phyloP scores from a whole-genome alignment of 176 grass and related monocot species.

The Carex littledalei region DNA sequence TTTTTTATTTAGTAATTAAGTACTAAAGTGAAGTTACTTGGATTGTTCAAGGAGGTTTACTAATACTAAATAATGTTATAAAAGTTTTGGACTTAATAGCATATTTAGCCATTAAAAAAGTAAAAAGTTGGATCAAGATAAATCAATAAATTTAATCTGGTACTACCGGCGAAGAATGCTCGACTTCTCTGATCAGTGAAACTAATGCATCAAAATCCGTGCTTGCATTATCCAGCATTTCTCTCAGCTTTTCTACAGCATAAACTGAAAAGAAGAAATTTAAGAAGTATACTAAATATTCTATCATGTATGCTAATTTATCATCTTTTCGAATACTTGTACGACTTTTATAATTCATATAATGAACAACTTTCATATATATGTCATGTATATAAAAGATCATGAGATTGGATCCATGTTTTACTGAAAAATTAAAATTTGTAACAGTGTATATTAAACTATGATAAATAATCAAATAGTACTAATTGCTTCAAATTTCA shows the following conservation, averaged over 20 bases:
- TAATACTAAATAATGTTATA: neutral
- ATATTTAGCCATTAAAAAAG: neutral
- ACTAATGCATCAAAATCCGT: constrained; percentile 52
- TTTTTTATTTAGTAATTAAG: neutral
- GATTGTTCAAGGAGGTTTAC: constrained; percentile 7
- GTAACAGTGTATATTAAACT: too few species aligned
- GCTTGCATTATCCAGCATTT: constrained; percentile 22
- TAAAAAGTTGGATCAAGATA: neutral
- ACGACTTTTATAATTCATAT: too few species aligned
- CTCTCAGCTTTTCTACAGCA: constrained; percentile 39
- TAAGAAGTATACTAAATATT: neutral
- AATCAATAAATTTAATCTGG: constrained; percentile 16
- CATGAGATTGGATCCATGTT: too few species aligned
- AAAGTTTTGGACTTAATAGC: constrained; percentile 5
- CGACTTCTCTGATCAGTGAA: constrained; percentile 44
- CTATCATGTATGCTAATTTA: too few species aligned
- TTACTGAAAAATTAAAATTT: too few species aligned
- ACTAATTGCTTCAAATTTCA: too few species aligned
- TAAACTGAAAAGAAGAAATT: constrained; percentile 32
- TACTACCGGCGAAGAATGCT: constrained; percentile 55
- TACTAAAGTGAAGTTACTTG: constrained; percentile 19
- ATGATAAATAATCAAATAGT: too few species aligned
- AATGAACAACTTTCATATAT: too few species aligned
- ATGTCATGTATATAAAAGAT: too few species aligned
- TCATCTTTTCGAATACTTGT: too few species aligned